Conservation (phyloP, 331 rosid species). For the Spiraea crenata region DNA sequence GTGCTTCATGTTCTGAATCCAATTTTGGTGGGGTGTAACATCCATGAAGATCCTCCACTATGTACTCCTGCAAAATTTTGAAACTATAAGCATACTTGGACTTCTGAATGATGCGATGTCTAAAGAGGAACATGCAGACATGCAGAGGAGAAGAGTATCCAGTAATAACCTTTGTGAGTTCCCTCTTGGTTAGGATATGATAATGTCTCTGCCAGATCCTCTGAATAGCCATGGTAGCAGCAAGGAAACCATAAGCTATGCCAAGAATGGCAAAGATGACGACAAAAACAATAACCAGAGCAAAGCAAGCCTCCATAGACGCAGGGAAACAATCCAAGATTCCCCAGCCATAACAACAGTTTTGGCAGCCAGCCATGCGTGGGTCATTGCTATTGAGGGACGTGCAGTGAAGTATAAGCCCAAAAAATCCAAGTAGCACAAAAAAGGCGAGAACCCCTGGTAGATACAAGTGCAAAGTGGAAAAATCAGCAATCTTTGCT, state of each 20-base stretch:
- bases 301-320: conserved; percentile 99
- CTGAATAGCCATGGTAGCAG: conserved; percentile 95
- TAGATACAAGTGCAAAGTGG: conserved; percentile 9
- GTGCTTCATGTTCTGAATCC: conserved; percentile 85
- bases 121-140: neutral
- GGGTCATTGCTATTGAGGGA: conserved; percentile 83
- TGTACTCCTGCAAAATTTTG: conserved; percentile 63
- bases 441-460: conserved; percentile 95
- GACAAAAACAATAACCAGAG: conserved; percentile 81
- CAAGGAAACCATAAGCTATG: conserved; percentile 95
- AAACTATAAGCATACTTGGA: neutral
- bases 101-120: neutral
- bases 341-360: conserved; percentile 99
- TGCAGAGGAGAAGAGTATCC: neutral
- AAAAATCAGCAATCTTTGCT: neutral
- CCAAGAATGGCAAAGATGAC: conserved; percentile 98
- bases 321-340: conserved; percentile 99
- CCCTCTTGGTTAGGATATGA: conserved; percentile 96
- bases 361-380: conserved; percentile 95
- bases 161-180: conserved; percentile 76
- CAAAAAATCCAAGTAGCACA: conserved; percentile 94
- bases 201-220: conserved; percentile 99
- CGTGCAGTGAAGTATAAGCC: conserved; percentile 92
- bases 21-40: conserved; percentile 78
- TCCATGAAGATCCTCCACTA: conserved; percentile 90